These are phyloP conservation scores for Rehmannia glutinosa DNA, from an alignment of 257 asterid species.

Conservation along the genomic window DNA sequence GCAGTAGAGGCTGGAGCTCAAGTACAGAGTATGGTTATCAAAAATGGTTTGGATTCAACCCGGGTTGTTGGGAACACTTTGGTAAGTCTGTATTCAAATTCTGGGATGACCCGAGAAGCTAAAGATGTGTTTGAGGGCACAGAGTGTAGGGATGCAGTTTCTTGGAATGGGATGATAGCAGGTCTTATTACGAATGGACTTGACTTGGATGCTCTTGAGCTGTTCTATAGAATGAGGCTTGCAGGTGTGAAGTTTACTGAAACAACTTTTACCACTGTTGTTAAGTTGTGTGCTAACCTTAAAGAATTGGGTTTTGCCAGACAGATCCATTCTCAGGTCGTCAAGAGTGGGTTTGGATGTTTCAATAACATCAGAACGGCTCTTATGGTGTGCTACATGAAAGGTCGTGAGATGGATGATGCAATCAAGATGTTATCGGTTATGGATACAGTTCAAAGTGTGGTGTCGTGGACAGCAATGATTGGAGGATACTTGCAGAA, in stretches of 20 bases:
- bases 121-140: slow-evolving; percentile 44
- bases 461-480: slow-evolving; percentile 90
- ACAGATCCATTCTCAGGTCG: slow-evolving; percentile 65
- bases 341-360: slow-evolving; percentile 46
- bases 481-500: slow-evolving; percentile 77
- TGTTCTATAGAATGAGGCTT: slow-evolving; percentile 59
- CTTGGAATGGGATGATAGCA: slow-evolving; percentile 94
- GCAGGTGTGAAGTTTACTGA: slow-evolving; percentile 55
- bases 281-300: slow-evolving; percentile 67
- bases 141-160: slow-evolving; percentile 49
- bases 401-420: slow-evolving; percentile 61
- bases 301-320: slow-evolving; percentile 53
- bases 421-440: slow-evolving; percentile 57
- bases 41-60: slow-evolving; percentile 50
- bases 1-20: slow-evolving; percentile 52
- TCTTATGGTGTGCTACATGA: slow-evolving; percentile 74
- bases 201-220: slow-evolving; percentile 56
- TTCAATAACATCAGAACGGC: slow-evolving; percentile 56
- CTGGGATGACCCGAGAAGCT: slow-evolving; percentile 72
- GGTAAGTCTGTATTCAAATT: slow-evolving; percentile 72
- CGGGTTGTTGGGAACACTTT: slow-evolving; percentile 70
- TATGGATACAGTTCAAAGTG: slow-evolving; percentile 40
- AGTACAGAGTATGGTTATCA: slow-evolving; percentile 59
- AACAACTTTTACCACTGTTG: slow-evolving; percentile 44
- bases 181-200: slow-evolving; percentile 69